A percentile compares a stretch with the other conserved stretches of the same genome.
Evolutionary conservation across 352 stramenopile genomes (phyloP).

Genomic region (Globisporangium cederbergense): DNA sequence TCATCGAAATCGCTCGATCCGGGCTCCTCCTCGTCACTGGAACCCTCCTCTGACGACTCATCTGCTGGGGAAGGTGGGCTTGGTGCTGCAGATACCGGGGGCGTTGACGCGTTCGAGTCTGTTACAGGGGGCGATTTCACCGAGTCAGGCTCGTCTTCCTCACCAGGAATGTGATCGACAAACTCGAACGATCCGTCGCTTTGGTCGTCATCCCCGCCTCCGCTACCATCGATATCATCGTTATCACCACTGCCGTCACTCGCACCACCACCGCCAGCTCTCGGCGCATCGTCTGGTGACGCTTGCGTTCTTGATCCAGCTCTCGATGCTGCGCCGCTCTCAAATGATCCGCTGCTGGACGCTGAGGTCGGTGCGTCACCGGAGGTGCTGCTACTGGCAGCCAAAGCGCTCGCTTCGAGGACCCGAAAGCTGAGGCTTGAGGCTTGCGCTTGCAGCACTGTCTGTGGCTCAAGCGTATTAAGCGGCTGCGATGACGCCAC

Average conservation of each 20-base stretch:
- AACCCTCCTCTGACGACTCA: not conserved
- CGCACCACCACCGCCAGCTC: not conserved
- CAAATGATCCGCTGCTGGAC: not conserved
- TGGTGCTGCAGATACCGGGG: no score
- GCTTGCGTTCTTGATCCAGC: not conserved
- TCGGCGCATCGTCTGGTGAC: not conserved
- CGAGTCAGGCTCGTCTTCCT: not conserved
- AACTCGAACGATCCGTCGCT: conserved; percentile 9
- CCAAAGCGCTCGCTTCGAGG: not conserved
- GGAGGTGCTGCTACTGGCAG: not conserved
- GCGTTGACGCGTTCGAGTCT: no score
- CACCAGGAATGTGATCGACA: conserved; percentile 7
- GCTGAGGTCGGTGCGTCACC: no score
- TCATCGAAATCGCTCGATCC: not conserved
- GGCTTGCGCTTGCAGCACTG: not conserved
- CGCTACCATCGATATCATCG: no score
- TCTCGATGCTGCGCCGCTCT: not conserved
- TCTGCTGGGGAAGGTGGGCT: no score
- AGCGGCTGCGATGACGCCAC: not conserved
- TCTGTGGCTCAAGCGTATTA: not conserved
- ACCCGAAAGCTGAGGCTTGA: not conserved
- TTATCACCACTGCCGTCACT: not conserved
- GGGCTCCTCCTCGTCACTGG: not conserved
- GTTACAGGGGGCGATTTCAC: no score
- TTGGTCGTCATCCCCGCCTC: not conserved